These are phyloP conservation scores for Sindora glabra DNA, from an alignment of 306 rosid species.

Conservation along the genomic window DNA sequence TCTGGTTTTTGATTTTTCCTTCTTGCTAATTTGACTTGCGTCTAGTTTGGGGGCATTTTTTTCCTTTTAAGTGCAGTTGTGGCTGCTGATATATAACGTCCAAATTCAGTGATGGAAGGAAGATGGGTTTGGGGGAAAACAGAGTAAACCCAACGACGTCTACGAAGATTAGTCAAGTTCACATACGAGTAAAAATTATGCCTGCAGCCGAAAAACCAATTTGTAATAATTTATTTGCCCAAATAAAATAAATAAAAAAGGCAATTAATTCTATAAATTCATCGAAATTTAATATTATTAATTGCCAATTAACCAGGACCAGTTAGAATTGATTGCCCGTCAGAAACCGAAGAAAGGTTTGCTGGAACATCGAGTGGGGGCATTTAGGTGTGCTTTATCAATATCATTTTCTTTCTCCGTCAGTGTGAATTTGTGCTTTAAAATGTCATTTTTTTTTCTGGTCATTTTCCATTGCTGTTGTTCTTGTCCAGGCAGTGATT, in stretches of 20 bases:
- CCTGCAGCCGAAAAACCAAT: neutral
- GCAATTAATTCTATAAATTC: neutral
- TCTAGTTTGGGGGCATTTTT: neutral
- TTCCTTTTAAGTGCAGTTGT: neutral
- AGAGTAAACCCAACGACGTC: constrained; percentile 33
- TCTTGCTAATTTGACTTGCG: neutral
- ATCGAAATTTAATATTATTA: neutral
- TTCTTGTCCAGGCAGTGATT: neutral
- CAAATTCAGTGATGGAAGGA: constrained; percentile 25
- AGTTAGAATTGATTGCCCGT: constrained; percentile 7
- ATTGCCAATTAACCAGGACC: neutral
- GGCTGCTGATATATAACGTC: constrained; percentile 11
- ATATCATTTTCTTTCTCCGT: neutral
- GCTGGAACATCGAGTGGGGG: too few species aligned
- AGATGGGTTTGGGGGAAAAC: constrained; percentile 14
- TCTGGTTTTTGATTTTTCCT: neutral
- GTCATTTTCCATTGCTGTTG: constrained; percentile 1
- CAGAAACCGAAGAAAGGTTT: neutral
- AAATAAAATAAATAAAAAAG: neutral
- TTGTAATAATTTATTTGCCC: neutral
- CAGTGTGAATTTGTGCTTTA: neutral
- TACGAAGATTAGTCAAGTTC: constrained; percentile 24
- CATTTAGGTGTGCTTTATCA: neutral
- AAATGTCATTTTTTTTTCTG: neutral
- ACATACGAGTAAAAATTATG: neutral